phyloP scores from a whole-genome alignment of 495 filamentous ascomycete species.

The Hyaloscypha bicolor region DNA sequence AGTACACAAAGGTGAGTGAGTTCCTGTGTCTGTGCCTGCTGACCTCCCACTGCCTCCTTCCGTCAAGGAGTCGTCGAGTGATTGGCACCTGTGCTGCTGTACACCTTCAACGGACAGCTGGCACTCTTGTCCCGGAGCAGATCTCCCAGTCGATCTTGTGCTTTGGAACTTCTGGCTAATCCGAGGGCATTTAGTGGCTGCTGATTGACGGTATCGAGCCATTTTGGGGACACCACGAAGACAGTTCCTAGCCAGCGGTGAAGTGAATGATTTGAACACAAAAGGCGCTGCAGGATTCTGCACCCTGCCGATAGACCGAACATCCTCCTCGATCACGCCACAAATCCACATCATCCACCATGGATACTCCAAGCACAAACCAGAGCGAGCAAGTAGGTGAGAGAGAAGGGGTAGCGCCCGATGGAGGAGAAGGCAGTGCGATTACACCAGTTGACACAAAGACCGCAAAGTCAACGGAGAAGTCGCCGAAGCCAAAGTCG shows the following conservation, averaged over 20 bases:
- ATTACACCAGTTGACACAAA: conserved; percentile 27
- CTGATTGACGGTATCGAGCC: neutral
- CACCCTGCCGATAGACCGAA: conserved; percentile 5
- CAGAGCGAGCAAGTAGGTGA: conserved; percentile 28
- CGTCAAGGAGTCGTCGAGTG: conserved; percentile 8
- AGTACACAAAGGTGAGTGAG: conserved; percentile 16
- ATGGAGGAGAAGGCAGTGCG: conserved; percentile 20
- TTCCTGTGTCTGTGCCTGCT: conserved; percentile 4
- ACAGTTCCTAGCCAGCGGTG: neutral
- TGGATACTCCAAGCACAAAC: conserved; percentile 35
- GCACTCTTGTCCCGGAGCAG: neutral
- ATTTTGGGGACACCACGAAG: neutral
- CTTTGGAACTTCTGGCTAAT: conserved; percentile 1
- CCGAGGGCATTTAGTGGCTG: conserved; percentile 1
- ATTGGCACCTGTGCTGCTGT: conserved; percentile 10
- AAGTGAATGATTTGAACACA: conserved; percentile 3
- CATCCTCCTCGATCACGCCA: neutral
- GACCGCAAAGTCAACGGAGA: conserved; percentile 16
- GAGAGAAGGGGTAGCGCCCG: conserved; percentile 21
- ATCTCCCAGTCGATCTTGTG: neutral
- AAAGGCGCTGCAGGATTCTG: conserved; percentile 3
- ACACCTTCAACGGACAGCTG: conserved; percentile 15
- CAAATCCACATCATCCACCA: conserved; percentile 5
- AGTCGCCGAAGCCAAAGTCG: conserved; percentile 36
- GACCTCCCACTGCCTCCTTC: neutral